phyloP scores from a whole-genome alignment of 306 rosid species.

The Quercus robur region DNA sequence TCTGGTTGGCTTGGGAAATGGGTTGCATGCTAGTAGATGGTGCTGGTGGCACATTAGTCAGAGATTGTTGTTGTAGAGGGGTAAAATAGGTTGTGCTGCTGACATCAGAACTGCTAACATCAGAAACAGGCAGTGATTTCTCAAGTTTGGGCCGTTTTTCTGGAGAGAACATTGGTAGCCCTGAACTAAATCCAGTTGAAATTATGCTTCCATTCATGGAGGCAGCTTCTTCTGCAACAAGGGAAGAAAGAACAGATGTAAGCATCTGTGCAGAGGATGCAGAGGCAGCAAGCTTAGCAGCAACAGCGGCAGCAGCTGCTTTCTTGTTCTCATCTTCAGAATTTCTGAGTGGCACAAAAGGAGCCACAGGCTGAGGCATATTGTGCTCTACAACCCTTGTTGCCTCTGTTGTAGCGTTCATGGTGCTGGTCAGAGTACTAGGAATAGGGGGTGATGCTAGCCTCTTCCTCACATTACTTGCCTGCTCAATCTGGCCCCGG shows the following conservation, averaged over 20 bases:
- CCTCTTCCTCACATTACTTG: slow-evolving; percentile 47
- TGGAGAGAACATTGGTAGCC: slow-evolving; percentile 47
- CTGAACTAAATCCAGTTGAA: slow-evolving; percentile 51
- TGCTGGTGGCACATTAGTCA: slow-evolving; percentile 31
- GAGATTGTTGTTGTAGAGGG: slow-evolving; percentile 42
- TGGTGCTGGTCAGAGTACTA: neutral
- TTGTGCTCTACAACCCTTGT: slow-evolving; percentile 37
- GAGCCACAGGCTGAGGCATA: slow-evolving; percentile 38
- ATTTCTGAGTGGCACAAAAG: slow-evolving; percentile 54
- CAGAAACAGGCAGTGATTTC: slow-evolving; percentile 49
- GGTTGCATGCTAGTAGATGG: slow-evolving; percentile 44
- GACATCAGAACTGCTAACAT: slow-evolving; percentile 47
- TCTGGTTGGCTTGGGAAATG: slow-evolving; percentile 47
- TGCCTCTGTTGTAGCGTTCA: slow-evolving; percentile 41
- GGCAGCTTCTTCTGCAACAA: slow-evolving; percentile 96
- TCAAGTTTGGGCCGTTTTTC: slow-evolving; percentile 82
- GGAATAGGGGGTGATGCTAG: slow-evolving; percentile 20
- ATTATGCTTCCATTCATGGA: slow-evolving; percentile 49
- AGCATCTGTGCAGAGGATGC: slow-evolving; percentile 91
- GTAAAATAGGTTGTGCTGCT: slow-evolving; percentile 42
- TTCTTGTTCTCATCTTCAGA: slow-evolving; percentile 79
- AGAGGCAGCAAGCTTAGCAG: slow-evolving; percentile 94
- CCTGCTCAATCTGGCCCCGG: slow-evolving; percentile 60
- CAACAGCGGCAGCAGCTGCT: slow-evolving; percentile 84
- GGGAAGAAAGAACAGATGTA: slow-evolving; percentile 80